These are phyloP conservation scores for Claviceps africana DNA, from an alignment of 2,329 filamentous ascomycete genomes.

Conservation along the genomic window DNA sequence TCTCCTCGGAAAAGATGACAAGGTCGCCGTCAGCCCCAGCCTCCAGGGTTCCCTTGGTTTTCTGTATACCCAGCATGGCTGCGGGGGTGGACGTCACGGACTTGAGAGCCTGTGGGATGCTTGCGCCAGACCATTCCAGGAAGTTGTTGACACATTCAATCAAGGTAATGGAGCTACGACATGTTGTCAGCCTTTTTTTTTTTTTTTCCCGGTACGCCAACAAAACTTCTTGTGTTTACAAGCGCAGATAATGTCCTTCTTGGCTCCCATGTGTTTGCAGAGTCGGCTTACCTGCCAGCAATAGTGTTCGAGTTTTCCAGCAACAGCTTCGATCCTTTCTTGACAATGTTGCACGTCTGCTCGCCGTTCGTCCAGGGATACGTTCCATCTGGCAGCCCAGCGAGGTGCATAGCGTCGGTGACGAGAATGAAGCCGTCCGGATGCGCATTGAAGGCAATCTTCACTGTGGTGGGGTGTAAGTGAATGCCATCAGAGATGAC, in stretches of 20 bases:
- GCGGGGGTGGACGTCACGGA: slow-evolving; percentile 68
- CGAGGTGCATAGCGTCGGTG: slow-evolving; percentile 82
- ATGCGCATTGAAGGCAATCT: slow-evolving; percentile 78
- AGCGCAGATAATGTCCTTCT: background rate
- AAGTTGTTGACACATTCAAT: slow-evolving; percentile 76
- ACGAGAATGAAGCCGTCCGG: slow-evolving; percentile 77
- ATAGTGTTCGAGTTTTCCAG: slow-evolving; percentile 69
- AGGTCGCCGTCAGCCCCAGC: slow-evolving; percentile 55
- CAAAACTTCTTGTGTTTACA: background rate
- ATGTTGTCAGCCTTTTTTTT: slow-evolving; percentile 3
- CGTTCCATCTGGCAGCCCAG: slow-evolving; percentile 68
- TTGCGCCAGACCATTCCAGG: slow-evolving; percentile 56
- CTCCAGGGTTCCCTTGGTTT: slow-evolving; percentile 50
- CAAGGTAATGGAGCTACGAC: slow-evolving; percentile 51
- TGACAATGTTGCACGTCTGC: slow-evolving; percentile 44
- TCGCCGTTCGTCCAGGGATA: slow-evolving; percentile 76
- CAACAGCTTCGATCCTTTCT: slow-evolving; percentile 57
- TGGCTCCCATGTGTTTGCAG: background rate
- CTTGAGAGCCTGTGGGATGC: slow-evolving; percentile 52
- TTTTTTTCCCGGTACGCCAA: background rate
- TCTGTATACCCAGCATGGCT: slow-evolving; percentile 55
- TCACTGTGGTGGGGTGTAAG: slow-evolving; percentile 74
- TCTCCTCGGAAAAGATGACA: slow-evolving; percentile 48
- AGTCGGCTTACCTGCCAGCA: slow-evolving; percentile 49
- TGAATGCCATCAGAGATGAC: slow-evolving; percentile 87